Conservation (phyloP, 495 filamentous ascomycete genomes). For the Penicillium fimorum region DNA sequence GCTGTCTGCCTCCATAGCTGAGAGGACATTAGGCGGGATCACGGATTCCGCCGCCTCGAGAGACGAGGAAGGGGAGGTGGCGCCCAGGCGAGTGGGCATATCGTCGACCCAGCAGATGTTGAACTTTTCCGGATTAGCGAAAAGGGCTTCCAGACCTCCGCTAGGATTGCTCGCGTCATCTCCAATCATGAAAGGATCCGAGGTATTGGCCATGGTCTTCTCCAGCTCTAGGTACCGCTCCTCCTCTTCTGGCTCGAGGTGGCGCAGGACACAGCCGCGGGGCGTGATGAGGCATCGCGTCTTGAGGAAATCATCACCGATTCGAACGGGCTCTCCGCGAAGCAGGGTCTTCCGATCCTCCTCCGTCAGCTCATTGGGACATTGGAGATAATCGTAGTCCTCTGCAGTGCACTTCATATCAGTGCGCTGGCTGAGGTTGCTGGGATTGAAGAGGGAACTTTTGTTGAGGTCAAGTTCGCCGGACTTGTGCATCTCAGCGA, state of each 20-base stretch:
- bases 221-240: constrained; percentile 74
- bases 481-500: constrained; percentile 51
- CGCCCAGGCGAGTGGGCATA: constrained; percentile 20
- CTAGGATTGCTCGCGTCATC: constrained; percentile 41
- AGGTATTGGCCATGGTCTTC: constrained; percentile 46
- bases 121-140: constrained; percentile 44
- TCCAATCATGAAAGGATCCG: constrained; percentile 35
- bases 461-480: constrained; percentile 47
- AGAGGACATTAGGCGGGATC: constrained; percentile 41
- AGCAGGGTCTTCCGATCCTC: constrained; percentile 42
- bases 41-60: constrained; percentile 24
- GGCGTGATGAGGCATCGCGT: constrained; percentile 67
- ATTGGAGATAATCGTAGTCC: constrained; percentile 41
- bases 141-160: constrained; percentile 46
- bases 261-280: constrained; percentile 72
- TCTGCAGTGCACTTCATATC: constrained; percentile 50
- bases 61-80: constrained; percentile 28
- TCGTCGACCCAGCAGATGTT: constrained; percentile 46
- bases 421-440: constrained; percentile 48
- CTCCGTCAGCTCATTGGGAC: constrained; percentile 41
- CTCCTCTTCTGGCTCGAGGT: constrained; percentile 74
- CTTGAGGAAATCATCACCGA: constrained; percentile 38
- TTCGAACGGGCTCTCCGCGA: constrained; percentile 41
- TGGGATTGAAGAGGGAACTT: constrained; percentile 56
- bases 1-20: constrained; percentile 47